Conservation (phyloP, 108 stramenopile genomes). For the Fistulifera solaris region DNA sequence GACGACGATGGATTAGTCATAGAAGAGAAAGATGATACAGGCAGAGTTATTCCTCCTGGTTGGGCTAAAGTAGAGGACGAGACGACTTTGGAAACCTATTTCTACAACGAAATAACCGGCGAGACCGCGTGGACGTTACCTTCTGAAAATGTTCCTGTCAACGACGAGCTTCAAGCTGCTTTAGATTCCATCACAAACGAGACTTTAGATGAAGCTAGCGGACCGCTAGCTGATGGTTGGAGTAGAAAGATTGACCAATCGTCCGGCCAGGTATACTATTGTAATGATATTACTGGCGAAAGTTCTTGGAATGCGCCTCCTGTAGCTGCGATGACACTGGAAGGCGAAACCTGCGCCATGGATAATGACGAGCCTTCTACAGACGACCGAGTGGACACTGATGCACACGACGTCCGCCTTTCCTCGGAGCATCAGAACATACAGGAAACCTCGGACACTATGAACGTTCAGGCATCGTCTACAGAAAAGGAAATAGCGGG, state of each 20-base stretch:
- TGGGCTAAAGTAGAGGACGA: slow-evolving; percentile 35
- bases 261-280: slow-evolving; percentile 37
- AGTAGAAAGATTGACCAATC: slow-evolving; percentile 24
- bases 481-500: slow-evolving; percentile 7
- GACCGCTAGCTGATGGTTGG: slow-evolving; percentile 45
- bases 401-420: too few species aligned
- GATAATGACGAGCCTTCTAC: not conserved
- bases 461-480: not conserved
- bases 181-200: not conserved
- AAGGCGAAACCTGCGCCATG: not conserved
- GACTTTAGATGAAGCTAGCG: slow-evolving; percentile 3
- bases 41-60: slow-evolving; percentile 2
- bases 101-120: slow-evolving; percentile 41
- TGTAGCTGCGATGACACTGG: not conserved
- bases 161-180: slow-evolving; percentile 1
- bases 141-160: not conserved
- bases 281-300: slow-evolving; percentile 20
- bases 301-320: slow-evolving; percentile 33
- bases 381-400: too few species aligned
- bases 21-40: too few species aligned
- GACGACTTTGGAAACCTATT: slow-evolving; percentile 21
- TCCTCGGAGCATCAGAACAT: not conserved
- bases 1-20: too few species aligned
- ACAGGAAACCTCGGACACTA: not conserved
- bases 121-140: slow-evolving; percentile 54